Base-by-base conservation (phyloP, 2,329 filamentous ascomycete genomes). In the Fonsecaea erecta region DNA sequence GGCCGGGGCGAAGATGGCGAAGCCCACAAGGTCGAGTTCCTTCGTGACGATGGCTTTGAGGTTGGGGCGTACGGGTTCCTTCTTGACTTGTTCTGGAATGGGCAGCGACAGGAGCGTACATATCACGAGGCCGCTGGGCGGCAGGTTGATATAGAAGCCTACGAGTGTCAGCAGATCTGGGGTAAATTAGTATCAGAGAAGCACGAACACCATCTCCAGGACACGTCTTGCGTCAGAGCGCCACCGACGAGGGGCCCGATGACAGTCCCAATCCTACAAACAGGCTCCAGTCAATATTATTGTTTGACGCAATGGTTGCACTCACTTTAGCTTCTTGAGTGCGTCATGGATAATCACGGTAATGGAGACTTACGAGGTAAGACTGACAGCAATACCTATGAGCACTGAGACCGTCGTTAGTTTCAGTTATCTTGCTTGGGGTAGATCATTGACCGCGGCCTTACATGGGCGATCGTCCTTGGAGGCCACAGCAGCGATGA, bases 21-120 rank as follows among this genome's bases (percentile, higher is more conserved):
- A 87, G 18, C 87, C 86, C 1, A 87, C 72, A 0, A 84, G 84
- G 62, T 88, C 86, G 58, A 88, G 72, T 37, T 72, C 70, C 21
- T 67, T 52, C n/a, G 52, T 62, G 26, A 67, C 5, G 24, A 35
- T 30, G 71, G 32, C 48, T 71, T 67, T 46, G 70, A 60, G 43
- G 53, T 62, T 55, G 64, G 26, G n/a, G 16, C 64, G 35, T 9
- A 64, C 46, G 0, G 60, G 61, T 12, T 61, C 30, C 34, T 66
- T 68, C 30, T 64, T 58, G n/a, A 34, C 60, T 43, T 66, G 63
- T 48, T 68, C 64, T 1, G 60, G 63, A 48, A 68, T 60, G 3
- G 43, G 18, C 61, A 68, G 46, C 16, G 40, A 56, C 12, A 61
- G 26, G 3, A 70, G 54, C 1, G 83, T 77, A 59, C 75, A 58